phyloP scores from a whole-genome alignment of 192 early-diverging fungal species.

The Dissophora globulifera region DNA sequence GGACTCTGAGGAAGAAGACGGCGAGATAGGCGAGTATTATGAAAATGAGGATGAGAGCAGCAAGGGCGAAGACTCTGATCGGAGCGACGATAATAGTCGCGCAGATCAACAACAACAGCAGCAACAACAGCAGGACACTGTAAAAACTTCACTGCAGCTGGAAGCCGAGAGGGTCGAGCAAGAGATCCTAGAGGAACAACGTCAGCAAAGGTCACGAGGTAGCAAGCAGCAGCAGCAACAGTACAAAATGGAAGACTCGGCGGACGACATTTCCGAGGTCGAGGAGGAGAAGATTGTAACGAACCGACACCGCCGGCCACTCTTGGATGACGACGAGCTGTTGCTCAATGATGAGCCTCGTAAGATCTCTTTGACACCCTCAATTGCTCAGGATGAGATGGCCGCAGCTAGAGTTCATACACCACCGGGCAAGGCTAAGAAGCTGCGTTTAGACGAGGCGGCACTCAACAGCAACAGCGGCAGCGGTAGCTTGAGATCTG shows the following conservation, averaged over 20 bases:
- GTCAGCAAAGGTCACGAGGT: slow-evolving; percentile 10
- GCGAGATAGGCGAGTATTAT: slow-evolving; percentile 47
- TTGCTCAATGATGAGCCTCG: slow-evolving; percentile 55
- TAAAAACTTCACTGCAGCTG: slow-evolving; percentile 58
- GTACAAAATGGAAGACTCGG: slow-evolving; percentile 58
- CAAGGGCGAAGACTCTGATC: slow-evolving; percentile 55
- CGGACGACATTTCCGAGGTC: slow-evolving; percentile 49
- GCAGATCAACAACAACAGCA: too few relatives aligned
- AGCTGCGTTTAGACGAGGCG: slow-evolving; percentile 29
- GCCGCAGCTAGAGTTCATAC: slow-evolving; percentile 10
- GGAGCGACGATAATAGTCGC: too few relatives aligned
- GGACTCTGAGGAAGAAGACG: slow-evolving; percentile 33
- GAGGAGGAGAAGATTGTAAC: slow-evolving; percentile 41
- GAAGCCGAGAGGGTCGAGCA: slow-evolving; percentile 55
- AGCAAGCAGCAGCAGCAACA: slow-evolving; percentile 6
- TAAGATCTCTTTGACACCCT: slow-evolving; percentile 63
- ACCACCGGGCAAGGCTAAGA: slow-evolving; percentile 18
- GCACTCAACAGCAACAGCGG: not conserved
- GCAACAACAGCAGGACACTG: slow-evolving; percentile 55
- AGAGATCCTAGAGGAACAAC: slow-evolving; percentile 42
- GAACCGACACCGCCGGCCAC: slow-evolving; percentile 25
- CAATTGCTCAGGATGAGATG: slow-evolving; percentile 56
- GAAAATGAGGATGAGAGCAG: slow-evolving; percentile 36
- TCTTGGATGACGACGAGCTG: slow-evolving; percentile 44
- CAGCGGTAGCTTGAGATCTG: not conserved